Evolutionary conservation across 2,329 filamentous ascomycete genomes (phyloP), one percentile per base, ranked within the genome.

Genomic region (Diaporthe vexans): DNA sequence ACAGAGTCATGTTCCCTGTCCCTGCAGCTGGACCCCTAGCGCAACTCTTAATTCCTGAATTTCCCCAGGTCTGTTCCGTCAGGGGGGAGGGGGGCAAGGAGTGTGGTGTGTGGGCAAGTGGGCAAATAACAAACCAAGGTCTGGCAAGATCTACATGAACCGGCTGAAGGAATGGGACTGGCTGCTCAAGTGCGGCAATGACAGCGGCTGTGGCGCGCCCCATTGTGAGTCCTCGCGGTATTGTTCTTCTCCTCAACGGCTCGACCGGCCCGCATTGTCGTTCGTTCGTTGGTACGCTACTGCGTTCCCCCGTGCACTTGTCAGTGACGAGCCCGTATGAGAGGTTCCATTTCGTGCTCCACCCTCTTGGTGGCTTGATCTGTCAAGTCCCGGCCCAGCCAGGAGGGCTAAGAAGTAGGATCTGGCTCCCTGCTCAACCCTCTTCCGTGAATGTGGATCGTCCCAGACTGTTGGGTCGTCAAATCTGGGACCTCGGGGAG

Each of bases 1-100:
- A 43, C 29, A 68, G 63, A 68, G 63, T 68, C 63, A 68, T 37
- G 63, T 54, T 21, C 63, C 63, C 63, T 68, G 63, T 15, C 63
- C 63, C 63, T 68, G 48, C 48, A 40, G 63, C 63, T 68, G 63
- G 63, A 21, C 33, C 63, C 46, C 33, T 68, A 68, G 63, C 63
- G 63, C 26, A 54, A 52, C 17, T 24, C 63, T 68, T 68, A 54
- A 68, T 54, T 68, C 48, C n/a, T 68, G 63, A 68, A 54, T 68
- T 40, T 54, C 63, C 63, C 61, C 40, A 63, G 61, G 61, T 67
- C 29, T 52, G 29, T 52, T 33, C 61, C 11, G 61, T 54, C 33
- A 52, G 29, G 40, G 59, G 37, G n/a, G n/a, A 17, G 40, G 40
- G 40, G 11, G 1, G 13, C n/a, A n/a, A 3, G 4, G 13, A 5